Percentiles rank a stretch among this genome's conserved stretches.
phyloP scores from a whole-genome alignment of 768 basidiomycete genomes.

The Russula emetica region DNA sequence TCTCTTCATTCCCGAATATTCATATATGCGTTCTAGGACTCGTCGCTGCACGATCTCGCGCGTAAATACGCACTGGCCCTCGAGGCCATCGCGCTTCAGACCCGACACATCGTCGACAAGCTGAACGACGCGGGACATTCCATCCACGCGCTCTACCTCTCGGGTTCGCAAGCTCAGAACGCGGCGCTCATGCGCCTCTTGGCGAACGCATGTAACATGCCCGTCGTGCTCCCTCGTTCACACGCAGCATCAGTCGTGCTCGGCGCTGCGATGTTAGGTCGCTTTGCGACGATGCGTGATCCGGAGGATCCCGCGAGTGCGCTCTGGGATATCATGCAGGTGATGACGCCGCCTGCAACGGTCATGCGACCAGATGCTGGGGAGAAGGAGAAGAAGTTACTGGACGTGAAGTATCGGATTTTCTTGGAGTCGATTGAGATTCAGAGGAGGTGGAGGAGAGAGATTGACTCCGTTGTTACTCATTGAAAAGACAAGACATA shows the following conservation, averaged over 20 bases:
- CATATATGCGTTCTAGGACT: slow-evolving; percentile 45
- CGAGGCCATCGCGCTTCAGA: slow-evolving; percentile 92
- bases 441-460: slow-evolving; percentile 79
- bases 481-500: slow-evolving; percentile 22
- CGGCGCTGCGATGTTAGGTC: slow-evolving; percentile 90
- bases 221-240: slow-evolving; percentile 76
- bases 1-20: background rate
- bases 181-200: slow-evolving; percentile 82
- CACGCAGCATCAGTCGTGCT: slow-evolving; percentile 80
- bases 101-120: slow-evolving; percentile 86
- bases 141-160: slow-evolving; percentile 84
- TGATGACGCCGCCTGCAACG: slow-evolving; percentile 87
- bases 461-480: slow-evolving; percentile 58
- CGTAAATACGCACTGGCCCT: slow-evolving; percentile 87
- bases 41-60: slow-evolving; percentile 74
- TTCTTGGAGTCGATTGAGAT: slow-evolving; percentile 86
- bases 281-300: slow-evolving; percentile 66
- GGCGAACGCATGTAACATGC: slow-evolving; percentile 77
- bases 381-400: slow-evolving; percentile 60
- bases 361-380: slow-evolving; percentile 62
- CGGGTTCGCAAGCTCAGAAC: slow-evolving; percentile 92
- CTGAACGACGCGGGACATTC: slow-evolving; percentile 85
- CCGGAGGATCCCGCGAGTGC: slow-evolving; percentile 52
- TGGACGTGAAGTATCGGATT: slow-evolving; percentile 91
- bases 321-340: slow-evolving; percentile 93